Base-by-base conservation (phyloP, 1,284 basidiomycete species). In the Sporisorium graminicola region DNA sequence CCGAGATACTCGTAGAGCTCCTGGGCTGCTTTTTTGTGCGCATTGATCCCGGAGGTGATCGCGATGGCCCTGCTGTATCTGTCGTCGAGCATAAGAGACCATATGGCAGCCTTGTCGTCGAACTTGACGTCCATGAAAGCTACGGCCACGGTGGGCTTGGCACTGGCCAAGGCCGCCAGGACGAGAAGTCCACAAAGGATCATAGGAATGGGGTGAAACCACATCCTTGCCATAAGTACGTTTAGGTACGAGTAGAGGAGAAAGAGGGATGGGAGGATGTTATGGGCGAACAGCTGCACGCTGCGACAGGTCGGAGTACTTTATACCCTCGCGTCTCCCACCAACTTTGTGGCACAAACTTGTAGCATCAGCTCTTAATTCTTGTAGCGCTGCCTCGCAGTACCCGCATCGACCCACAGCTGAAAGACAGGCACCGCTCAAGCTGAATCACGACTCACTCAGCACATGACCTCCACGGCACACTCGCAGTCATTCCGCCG, bases 61-160 rank as follows among this genome's bases (percentile, higher is more conserved):
- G 60, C 63, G 26, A 74, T 16, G 4, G 70, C 72, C 26, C 47
- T 57, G 22, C 24, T 26, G 52, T 74, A 74, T 10, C 50, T 47
- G 9, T 5, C 31, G 26, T 70, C 60, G 8, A 58, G 40, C 9
- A 74, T 55, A 27, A 74, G 43, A 18, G 63, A 52, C 66, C 72
- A 74, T 2, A 74, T n/a, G 7, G 72, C 72, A 2, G 49, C 72
- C 52, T 74, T 74, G 59, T 74, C 72, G 54, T 74, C 72, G 26
- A 74, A 70, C 47, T 74, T 74, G 51, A 74, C 63, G 29, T 74
- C 72, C 43, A 55, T 57, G 31, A 74, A 74, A 3, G 64, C 67
- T 3, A 74, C 66, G 10, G 58, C 66, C 22, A 24, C 50, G 20
- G 14, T 40, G 0, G 13, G 14, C 5, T 40, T n/a, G 10, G 58